A percentile compares a stretch with the other conserved stretches of the same genome.
Conservation (phyloP, 257 asterid species). For the Ligustrum vulgare region DNA sequence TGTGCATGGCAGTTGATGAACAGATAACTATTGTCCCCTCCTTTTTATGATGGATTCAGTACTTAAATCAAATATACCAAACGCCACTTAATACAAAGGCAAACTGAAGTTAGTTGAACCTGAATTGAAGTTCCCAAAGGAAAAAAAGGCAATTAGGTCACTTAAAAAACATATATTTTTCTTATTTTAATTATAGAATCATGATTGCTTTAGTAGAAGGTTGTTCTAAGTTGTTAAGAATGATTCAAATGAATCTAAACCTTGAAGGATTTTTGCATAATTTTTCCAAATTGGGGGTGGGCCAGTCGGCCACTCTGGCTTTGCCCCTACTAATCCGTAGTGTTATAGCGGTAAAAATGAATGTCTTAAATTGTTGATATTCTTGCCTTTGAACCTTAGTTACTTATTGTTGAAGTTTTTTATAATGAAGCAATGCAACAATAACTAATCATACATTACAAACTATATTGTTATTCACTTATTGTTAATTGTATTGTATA, state of each 20-base stretch:
- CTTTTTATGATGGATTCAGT: conserved; percentile 27
- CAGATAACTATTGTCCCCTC: conserved; percentile 28
- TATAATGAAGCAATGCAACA: conserved; percentile 18
- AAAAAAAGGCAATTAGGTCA: conserved; percentile 33
- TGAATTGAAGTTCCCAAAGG: conserved; percentile 13
- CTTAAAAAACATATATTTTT: conserved; percentile 16
- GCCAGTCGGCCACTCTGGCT: no score
- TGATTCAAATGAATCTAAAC: not conserved
- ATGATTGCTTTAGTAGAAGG: conserved; percentile 21
- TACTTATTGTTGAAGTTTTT: not conserved
- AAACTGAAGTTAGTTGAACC: conserved; percentile 32
- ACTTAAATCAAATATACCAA: conserved; percentile 34
- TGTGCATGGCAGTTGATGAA: conserved; percentile 48
- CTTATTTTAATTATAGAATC: not conserved
- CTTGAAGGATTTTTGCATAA: no score
- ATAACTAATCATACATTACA: conserved; percentile 11
- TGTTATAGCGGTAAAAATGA: not conserved
- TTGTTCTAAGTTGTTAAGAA: conserved; percentile 10
- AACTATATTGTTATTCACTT: not conserved
- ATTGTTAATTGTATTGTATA: conserved; percentile 9
- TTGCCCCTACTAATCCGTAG: no score
- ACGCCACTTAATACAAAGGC: conserved; percentile 26
- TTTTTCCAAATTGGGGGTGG: no score
- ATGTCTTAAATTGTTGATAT: not conserved
- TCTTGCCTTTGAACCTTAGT: not conserved